Conservation (phyloP, 257 asterid genomes). For the Catharanthus roseus region DNA sequence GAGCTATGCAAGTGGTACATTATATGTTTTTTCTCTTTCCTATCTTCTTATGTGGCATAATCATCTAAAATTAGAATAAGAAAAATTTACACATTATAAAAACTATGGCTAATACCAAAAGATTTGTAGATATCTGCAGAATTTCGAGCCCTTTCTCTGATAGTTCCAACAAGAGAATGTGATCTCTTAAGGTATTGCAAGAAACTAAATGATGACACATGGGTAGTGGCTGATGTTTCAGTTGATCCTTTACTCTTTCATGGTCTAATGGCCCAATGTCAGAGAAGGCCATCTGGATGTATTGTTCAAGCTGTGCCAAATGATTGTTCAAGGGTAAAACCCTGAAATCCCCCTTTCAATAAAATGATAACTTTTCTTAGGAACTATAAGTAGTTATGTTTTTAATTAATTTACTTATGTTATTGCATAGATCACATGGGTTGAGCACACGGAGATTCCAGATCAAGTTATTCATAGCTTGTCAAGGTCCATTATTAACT, state of each 20-base stretch:
- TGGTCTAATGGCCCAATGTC: conserved; percentile 19
- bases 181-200: conserved; percentile 29
- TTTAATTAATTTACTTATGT: neutral
- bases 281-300: conserved; percentile 57
- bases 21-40: neutral
- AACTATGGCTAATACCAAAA: neutral
- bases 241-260: conserved; percentile 41
- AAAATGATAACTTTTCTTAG: neutral
- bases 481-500: conserved; percentile 34
- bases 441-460: conserved; percentile 50
- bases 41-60: too few relatives aligned
- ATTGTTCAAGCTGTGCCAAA: conserved; percentile 28
- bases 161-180: neutral
- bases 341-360: neutral
- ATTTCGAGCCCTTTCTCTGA: neutral
- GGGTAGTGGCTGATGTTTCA: conserved; percentile 52
- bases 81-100: too few relatives aligned
- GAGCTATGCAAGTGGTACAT: neutral
- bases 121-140: neutral
- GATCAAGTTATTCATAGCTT: conserved; percentile 23
- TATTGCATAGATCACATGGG: conserved; percentile 42
- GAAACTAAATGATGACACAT: conserved; percentile 28
- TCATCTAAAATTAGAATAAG: too few relatives aligned
- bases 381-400: too few relatives aligned
- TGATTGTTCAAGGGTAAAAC: neutral